A percentile compares a stretch with the other conserved stretches of the same genome.
Conservation (phyloP, 805 yeast genomes). For the Metschnikowia reukaufii region DNA sequence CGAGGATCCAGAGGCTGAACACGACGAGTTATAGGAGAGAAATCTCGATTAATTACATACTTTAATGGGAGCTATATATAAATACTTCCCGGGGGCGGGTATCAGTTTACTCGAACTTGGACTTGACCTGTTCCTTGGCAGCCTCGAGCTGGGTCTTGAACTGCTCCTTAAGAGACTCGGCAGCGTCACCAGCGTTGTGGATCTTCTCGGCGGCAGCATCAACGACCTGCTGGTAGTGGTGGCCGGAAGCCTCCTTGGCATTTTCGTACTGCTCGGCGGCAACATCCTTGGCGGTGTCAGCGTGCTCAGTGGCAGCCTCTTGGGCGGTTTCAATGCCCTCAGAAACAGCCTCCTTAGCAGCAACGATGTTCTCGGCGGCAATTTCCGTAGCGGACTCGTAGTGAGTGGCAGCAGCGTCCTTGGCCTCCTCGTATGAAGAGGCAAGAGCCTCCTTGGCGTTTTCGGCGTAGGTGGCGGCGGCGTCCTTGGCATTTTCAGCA, state of each 20-base stretch:
- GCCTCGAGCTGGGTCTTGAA: constrained; percentile 10
- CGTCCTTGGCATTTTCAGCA: constrained; percentile 6
- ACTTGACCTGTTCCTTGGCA: constrained; percentile 17
- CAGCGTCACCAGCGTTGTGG: constrained; percentile 9
- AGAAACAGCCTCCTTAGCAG: constrained; percentile 10
- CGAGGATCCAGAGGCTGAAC: too few species aligned
- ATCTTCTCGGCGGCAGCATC: constrained; percentile 6
- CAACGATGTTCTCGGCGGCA: constrained; percentile 2
- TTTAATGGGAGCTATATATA: neutral
- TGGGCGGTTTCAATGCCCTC: neutral
- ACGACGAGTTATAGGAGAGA: constrained; percentile 8
- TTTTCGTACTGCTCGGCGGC: constrained; percentile 11
- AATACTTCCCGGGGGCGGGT: too few species aligned
- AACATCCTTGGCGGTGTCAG: constrained; percentile 4
- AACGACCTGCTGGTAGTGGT: constrained; percentile 9
- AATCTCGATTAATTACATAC: constrained; percentile 6
- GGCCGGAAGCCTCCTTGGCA: constrained; percentile 9
- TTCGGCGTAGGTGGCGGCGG: constrained; percentile 3
- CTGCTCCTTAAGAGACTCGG: constrained; percentile 12
- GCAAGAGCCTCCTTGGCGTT: constrained; percentile 20
- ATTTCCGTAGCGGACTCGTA: constrained; percentile 5
- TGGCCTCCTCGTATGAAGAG: constrained; percentile 12
- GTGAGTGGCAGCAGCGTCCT: constrained; percentile 5
- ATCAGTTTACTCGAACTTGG: constrained; percentile 14
- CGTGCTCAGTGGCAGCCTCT: neutral